Evolutionary conservation across 148 eudicot genomes (phyloP).

Genomic region (Persicaria tinctoria): DNA sequence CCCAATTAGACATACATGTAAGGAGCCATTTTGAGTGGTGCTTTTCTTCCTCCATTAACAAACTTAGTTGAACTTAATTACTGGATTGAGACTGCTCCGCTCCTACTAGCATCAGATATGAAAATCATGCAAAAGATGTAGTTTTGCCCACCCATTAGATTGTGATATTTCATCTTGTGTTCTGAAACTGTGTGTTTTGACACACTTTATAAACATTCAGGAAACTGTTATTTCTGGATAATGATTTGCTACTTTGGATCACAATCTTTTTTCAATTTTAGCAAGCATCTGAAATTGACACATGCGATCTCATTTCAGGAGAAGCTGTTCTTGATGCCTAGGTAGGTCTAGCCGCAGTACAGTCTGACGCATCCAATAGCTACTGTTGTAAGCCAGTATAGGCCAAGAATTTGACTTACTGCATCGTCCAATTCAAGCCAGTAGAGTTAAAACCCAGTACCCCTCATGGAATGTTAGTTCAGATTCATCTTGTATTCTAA

Average conservation of each 20-base stretch:
- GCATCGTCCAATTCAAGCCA: not conserved
- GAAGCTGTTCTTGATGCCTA: slow-evolving; percentile 67
- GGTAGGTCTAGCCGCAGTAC: slow-evolving; percentile 20
- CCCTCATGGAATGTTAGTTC: not conserved
- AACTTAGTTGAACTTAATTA: too few relatives aligned
- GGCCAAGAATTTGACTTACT: not conserved
- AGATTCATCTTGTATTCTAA: not conserved
- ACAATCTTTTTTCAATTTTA: not conserved
- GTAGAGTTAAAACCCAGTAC: not conserved
- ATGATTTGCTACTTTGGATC: not conserved
- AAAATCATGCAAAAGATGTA: not conserved
- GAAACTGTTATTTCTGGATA: not conserved
- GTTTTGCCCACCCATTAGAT: not conserved
- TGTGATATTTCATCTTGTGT: not conserved
- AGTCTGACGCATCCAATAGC: not conserved
- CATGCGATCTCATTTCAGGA: slow-evolving; percentile 39
- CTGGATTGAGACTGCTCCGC: not conserved
- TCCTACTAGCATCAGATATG: not conserved
- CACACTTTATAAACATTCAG: not conserved
- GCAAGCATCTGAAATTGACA: not conserved
- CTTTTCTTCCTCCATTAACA: too few relatives aligned
- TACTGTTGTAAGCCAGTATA: not conserved
- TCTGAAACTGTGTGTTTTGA: not conserved
- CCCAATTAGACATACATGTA: too few relatives aligned
- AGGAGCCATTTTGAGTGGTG: too few relatives aligned